Base-by-base conservation (phyloP, 208 protist genomes). In the Acanthamoeba culbertsoni region DNA sequence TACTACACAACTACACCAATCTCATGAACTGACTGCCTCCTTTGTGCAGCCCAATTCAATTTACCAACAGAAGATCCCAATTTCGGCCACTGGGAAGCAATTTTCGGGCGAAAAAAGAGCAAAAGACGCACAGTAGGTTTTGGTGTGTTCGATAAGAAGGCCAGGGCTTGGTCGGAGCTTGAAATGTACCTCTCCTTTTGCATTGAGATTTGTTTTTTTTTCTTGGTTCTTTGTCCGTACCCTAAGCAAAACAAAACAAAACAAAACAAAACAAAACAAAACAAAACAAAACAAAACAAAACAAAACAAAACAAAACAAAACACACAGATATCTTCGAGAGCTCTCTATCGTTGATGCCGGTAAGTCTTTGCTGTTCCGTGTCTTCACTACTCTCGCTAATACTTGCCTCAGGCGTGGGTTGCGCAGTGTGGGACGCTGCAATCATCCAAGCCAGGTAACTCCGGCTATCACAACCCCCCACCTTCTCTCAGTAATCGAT, bases 381-480 rank as follows among this genome's bases (percentile, higher is more conserved):
- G 16, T 51, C 3, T 7, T 26, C 46, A 12, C 65, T 43, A 28
- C 26, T 55, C 0, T 0, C 5, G 0, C 35, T 3, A 7, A 0
- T 5, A 28, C n/a, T 31, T 18, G 26, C 6, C 55, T 63, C 55
- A 84, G 73, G 73, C 33, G 79, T 96, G 1, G 95, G 93, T 10
- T 96, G 95, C 90, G 93, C 95, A 18, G 73, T 95, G 20, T 96
- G 95, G 95, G 95, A 96, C 63, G 95, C 95, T n/a, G 93, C 95
- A 8, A 95, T 96, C 26, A 95, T 96, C 31, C 65, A 95, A 2
- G 92, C 95, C 33, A 71, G 93, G 93, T 94, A 18, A 23, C 12
- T 28, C 28, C 45, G 14, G 6, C 40, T 7, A 48, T 71, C 65
- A 33, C 40, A 23, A 7, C 65, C 3, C 35, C 31, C 6, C 65